These are phyloP conservation scores for Pholiota microspora DNA, from an alignment of 768 basidiomycete species.

Conservation along the genomic window DNA sequence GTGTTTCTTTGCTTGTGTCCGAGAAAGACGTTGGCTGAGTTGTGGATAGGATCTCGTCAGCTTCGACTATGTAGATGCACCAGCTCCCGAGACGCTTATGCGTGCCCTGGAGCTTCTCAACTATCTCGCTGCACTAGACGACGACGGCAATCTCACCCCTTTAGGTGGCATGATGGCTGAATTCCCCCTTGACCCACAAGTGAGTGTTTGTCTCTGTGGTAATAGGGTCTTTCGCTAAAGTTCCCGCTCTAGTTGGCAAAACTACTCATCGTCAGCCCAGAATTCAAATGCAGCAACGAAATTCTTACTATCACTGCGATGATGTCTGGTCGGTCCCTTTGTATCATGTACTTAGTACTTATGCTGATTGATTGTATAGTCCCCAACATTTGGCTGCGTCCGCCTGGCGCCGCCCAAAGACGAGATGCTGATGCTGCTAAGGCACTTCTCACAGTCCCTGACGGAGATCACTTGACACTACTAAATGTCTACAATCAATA, in stretches of 20 bases:
- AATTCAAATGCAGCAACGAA: constrained; percentile 96
- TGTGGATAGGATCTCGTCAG: constrained; percentile 67
- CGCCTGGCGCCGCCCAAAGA: constrained; percentile 64
- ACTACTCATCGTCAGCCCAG: constrained; percentile 90
- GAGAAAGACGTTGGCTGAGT: neutral
- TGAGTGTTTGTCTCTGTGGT: constrained; percentile 25
- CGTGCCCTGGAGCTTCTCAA: constrained; percentile 93
- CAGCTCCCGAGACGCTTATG: constrained; percentile 96
- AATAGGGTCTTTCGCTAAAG: constrained; percentile 2
- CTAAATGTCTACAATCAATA: constrained; percentile 97
- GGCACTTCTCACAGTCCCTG: constrained; percentile 82
- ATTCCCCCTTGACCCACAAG: constrained; percentile 98
- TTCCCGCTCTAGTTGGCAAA: constrained; percentile 66
- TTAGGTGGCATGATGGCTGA: constrained; percentile 94
- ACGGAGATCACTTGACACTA: constrained; percentile 94
- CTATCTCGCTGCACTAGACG: constrained; percentile 88
- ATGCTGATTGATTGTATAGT: constrained; percentile 39
- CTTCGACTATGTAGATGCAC: constrained; percentile 91
- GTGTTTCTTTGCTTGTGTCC: constrained; percentile 6
- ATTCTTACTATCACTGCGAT: constrained; percentile 94
- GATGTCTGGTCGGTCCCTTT: constrained; percentile 70
- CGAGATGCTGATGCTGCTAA: constrained; percentile 94
- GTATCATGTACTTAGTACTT: neutral
- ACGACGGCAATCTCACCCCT: constrained; percentile 87
- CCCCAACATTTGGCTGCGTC: constrained; percentile 93